These are phyloP conservation scores for Citropsis articulata DNA, from an alignment of 345 rosid species.

Conservation along the genomic window DNA sequence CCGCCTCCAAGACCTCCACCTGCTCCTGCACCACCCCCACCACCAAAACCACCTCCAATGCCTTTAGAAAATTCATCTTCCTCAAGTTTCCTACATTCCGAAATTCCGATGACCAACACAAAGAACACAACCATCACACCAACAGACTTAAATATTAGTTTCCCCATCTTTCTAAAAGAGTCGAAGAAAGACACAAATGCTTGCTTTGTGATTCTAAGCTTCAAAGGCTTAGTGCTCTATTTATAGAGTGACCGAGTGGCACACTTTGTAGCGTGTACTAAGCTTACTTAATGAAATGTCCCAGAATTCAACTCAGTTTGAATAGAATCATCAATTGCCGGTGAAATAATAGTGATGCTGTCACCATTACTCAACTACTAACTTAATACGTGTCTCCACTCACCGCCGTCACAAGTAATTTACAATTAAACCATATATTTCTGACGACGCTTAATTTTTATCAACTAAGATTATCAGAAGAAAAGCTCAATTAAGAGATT, in stretches of 20 bases:
- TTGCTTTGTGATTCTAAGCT: neutral
- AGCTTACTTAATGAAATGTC: neutral
- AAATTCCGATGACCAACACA: conserved; percentile 31
- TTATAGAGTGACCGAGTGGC: neutral
- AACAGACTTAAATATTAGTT: conserved; percentile 7
- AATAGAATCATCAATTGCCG: neutral
- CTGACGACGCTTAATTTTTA: no score
- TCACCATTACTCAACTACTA: conserved; percentile 21
- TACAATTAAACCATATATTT: no score
- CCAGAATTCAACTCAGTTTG: conserved; percentile 21
- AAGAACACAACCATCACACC: conserved; percentile 19
- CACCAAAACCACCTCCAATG: conserved; percentile 7
- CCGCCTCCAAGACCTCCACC: conserved; percentile 6
- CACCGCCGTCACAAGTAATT: conserved; percentile 3
- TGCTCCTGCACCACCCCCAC: conserved; percentile 2
- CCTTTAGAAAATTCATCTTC: conserved; percentile 12
- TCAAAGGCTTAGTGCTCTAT: neutral
- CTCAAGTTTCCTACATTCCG: conserved; percentile 35
- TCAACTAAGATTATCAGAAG: no score
- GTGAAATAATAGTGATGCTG: conserved; percentile 12
- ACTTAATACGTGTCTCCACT: neutral
- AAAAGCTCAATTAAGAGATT: neutral
- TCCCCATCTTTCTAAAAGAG: conserved; percentile 24
- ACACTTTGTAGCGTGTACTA: neutral
- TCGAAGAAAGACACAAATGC: neutral